A percentile compares a stretch with the other conserved stretches of the same genome.
phyloP scores from a whole-genome alignment of 2,329 filamentous ascomycete species.

The Exophiala spinifera region DNA sequence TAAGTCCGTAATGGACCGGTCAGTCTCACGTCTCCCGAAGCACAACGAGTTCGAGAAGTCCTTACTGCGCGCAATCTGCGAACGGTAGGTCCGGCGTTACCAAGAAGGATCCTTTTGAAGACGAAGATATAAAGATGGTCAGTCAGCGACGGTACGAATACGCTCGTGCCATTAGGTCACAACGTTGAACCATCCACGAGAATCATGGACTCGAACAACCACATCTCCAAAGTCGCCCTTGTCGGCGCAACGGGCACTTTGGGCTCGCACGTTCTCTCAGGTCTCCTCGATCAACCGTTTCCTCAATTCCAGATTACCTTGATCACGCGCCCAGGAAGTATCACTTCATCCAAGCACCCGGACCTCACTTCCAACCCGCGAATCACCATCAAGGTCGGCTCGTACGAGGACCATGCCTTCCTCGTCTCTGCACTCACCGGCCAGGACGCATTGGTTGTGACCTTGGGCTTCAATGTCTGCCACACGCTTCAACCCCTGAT shows the following conservation, averaged over 20 bases:
- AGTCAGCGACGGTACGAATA: neutral
- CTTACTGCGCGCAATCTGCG: neutral
- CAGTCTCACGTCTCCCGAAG: too few species aligned
- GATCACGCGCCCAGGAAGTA: neutral
- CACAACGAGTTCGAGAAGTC: neutral
- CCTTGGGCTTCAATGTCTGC: constrained; percentile 1
- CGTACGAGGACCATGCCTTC: constrained; percentile 1
- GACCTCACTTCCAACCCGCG: neutral
- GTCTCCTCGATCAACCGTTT: neutral
- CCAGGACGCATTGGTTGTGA: neutral
- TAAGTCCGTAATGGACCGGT: neutral
- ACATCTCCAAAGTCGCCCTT: neutral
- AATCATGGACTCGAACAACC: neutral
- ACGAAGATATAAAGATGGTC: too few species aligned
- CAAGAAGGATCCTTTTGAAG: neutral
- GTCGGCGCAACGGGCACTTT: neutral
- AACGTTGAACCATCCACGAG: neutral
- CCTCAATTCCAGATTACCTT: neutral
- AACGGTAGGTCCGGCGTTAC: too few species aligned
- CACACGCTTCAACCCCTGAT: neutral
- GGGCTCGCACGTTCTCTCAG: neutral
- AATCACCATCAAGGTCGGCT: neutral
- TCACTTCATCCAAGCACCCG: neutral
- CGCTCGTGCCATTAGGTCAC: neutral
- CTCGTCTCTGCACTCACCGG: neutral